Percentiles rank a stretch among this genome's conserved stretches.
Evolutionary conservation across 176 grass and related monocot genomes (phyloP).

Genomic region (Oryza glumipatula): DNA sequence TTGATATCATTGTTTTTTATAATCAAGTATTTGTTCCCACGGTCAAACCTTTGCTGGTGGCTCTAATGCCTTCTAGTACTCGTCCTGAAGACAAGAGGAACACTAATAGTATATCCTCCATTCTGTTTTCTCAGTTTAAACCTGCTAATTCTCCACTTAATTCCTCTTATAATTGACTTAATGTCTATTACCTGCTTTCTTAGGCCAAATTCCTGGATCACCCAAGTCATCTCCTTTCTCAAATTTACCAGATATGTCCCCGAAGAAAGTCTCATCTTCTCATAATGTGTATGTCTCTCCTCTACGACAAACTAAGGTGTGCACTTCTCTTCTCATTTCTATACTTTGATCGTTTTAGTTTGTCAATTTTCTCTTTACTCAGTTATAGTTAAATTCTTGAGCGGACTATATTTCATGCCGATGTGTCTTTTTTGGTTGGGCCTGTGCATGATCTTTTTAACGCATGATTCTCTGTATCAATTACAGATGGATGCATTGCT

Average conservation of each 20-base stretch:
- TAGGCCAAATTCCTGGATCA: constrained; percentile 72
- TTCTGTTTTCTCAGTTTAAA: constrained; percentile 38
- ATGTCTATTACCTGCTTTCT: constrained; percentile 38
- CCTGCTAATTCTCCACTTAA: constrained; percentile 12
- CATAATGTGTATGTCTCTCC: constrained; percentile 97
- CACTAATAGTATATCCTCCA: constrained; percentile 54
- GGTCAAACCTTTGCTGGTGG: constrained; percentile 78
- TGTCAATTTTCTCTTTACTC: constrained; percentile 3
- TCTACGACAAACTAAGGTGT: constrained; percentile 86
- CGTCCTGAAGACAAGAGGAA: constrained; percentile 59
- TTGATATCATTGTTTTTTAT: constrained; percentile 92
- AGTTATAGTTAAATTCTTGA: constrained; percentile 35
- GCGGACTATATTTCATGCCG: not conserved
- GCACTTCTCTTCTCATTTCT: constrained; percentile 25
- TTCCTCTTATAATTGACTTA: constrained; percentile 26
- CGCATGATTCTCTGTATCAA: constrained; percentile 34
- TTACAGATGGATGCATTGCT: constrained; percentile 81
- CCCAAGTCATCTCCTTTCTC: constrained; percentile 79
- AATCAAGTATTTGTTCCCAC: constrained; percentile 90
- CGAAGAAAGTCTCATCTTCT: constrained; percentile 89
- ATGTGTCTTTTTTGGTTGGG: not conserved
- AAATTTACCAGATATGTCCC: constrained; percentile 97
- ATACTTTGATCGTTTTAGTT: constrained; percentile 7
- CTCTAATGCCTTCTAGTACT: constrained; percentile 51
- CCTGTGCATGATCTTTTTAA: constrained; percentile 2